A percentile compares a stretch with the other conserved stretches of the same genome.
Conservation (phyloP, 768 basidiomycete species). For the Chalciporus chontae region DNA sequence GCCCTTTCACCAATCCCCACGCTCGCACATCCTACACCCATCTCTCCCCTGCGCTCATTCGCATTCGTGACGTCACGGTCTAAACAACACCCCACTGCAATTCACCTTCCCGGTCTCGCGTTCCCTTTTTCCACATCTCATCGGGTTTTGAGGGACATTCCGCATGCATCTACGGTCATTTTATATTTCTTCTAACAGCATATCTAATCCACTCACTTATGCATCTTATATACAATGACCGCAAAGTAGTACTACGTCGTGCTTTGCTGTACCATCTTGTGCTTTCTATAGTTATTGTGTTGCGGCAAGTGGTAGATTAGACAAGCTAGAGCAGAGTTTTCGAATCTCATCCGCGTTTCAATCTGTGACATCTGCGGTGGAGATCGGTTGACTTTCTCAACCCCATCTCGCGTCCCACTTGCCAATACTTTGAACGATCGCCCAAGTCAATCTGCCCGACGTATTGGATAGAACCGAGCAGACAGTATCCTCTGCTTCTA, state of each 20-base stretch:
- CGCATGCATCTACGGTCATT: conserved; percentile 18
- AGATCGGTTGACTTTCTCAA: conserved; percentile 30
- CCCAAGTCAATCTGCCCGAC: conserved; percentile 32
- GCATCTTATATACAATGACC: conserved; percentile 30
- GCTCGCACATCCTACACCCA: conserved; percentile 60
- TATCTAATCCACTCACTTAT: conserved; percentile 36
- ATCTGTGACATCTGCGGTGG: conserved; percentile 27
- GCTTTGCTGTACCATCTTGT: conserved; percentile 34
- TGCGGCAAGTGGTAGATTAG: conserved; percentile 33
- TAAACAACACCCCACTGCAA: conserved; percentile 4
- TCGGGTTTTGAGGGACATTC: conserved; percentile 12
- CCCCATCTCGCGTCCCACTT: conserved; percentile 42
- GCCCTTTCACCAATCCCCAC: conserved; percentile 53
- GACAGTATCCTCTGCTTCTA: conserved; percentile 53
- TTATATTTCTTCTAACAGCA: conserved; percentile 19
- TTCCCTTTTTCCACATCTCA: conserved; percentile 6
- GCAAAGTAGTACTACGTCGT: conserved; percentile 20
- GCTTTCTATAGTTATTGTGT: conserved; percentile 30
- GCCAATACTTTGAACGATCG: conserved; percentile 42
- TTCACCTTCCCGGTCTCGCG: background rate
- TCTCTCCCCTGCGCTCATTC: conserved; percentile 46
- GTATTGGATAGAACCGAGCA: conserved; percentile 37
- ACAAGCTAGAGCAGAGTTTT: conserved; percentile 8
- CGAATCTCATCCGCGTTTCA: conserved; percentile 37
- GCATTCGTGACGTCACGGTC: conserved; percentile 39